Base-by-base conservation (phyloP, 169 alveolate species). In the Besnoitia besnoiti region DNA sequence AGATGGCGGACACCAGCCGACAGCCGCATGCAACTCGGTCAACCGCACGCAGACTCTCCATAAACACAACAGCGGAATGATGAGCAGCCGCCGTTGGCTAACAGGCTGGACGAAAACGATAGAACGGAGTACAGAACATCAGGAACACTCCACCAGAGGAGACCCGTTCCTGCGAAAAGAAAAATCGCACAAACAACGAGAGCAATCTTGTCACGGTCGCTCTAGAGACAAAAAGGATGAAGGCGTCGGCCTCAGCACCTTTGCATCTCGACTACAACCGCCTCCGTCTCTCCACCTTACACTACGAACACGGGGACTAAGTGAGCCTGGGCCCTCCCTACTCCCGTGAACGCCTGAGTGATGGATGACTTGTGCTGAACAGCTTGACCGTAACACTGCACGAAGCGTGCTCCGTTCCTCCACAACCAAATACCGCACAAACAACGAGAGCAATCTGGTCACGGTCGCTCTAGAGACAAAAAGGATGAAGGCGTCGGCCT, bases 261-360 rank as follows among this genome's bases (percentile, higher is more conserved):
- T 55, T n/a, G 30, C 67, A 55, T 55, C 67, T 55, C 67, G 67
- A 55, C 67, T 55, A 55, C 67, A 55, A 55, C 67, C 67, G 67
- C 24, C 30, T 55, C 67, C 5, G 67, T 55, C 67, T 55, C 67
- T 55, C 67, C 67, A 55, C 67, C 27, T n/a, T 55, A 21, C 67
- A 55, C 67, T 55, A n/a, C 67, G 27, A 21, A 19, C 12, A 5
- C 67, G 27, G 67, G 24, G n/a, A n/a, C n/a, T n/a, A 55, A 1
- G 67, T 21, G 24, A 55, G 67, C 67, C 33, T 8, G 24, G 14
- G 55, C 55, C 3, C 30, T 19, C 67, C 33, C 67, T 16, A 19
- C 67, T 55, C n/a, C 67, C 30, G 67, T 0, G 33, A 21, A n/a
- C 24, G 67, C 67, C 67, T 55, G 67, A 55, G 67, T 21, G 27